A percentile compares a stretch with the other conserved stretches of the same genome.
These are phyloP conservation scores for Arctium minus DNA, from an alignment of 129 eudicot genomes.

Conservation along the genomic window DNA sequence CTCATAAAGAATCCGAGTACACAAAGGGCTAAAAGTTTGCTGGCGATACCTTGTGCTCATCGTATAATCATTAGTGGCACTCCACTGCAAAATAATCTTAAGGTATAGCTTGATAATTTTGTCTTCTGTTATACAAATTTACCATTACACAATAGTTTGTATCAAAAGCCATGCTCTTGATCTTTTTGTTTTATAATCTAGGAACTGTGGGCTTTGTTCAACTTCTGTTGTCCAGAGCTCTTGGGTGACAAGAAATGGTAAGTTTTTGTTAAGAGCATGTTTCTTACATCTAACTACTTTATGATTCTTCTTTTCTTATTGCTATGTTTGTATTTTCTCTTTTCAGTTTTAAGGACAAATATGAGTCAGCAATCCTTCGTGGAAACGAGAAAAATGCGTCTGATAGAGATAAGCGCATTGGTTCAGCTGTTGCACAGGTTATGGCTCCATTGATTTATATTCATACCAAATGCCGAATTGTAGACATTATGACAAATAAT, in stretches of 20 bases:
- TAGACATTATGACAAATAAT: not conserved
- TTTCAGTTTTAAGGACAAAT: conserved; percentile 71
- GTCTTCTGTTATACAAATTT: not conserved
- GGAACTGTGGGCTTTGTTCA: conserved; percentile 98
- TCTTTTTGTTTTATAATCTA: conserved; percentile 16
- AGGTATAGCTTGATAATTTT: conserved; percentile 40
- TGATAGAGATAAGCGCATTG: conserved; percentile 85
- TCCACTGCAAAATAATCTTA: conserved; percentile 89
- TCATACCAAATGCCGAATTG: not conserved
- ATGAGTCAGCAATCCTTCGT: conserved; percentile 67
- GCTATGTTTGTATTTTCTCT: not conserved
- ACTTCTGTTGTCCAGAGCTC: conserved; percentile 91
- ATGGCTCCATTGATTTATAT: not conserved
- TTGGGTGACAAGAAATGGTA: conserved; percentile 93
- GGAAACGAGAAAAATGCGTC: conserved; percentile 94
- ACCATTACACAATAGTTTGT: not conserved
- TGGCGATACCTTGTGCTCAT: conserved; percentile 73
- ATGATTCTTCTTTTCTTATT: not conserved
- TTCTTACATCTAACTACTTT: not conserved
- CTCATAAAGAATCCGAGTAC: conserved; percentile 96
- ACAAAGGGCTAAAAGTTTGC: conserved; percentile 97
- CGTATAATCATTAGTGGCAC: conserved; percentile 99
- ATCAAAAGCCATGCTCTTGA: conserved; percentile 5
- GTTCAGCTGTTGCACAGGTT: conserved; percentile 97
- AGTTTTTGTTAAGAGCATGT: not conserved